Evolutionary conservation across 2,329 filamentous ascomycete genomes (phyloP), one percentile per base, ranked within the genome.

Genomic region (Alternaria postmessia): DNA sequence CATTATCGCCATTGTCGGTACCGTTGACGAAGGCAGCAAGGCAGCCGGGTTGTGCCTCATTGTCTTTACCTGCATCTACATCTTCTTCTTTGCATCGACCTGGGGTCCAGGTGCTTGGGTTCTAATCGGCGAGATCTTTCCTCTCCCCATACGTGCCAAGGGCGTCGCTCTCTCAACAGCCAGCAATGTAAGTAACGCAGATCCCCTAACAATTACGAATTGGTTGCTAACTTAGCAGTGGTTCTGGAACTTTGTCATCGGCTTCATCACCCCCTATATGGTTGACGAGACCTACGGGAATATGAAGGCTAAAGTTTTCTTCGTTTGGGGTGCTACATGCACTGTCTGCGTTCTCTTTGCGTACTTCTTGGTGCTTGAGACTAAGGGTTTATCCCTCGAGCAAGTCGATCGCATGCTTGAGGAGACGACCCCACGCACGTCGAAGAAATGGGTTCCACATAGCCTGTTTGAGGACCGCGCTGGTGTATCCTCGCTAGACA

Each of bases 91-190:
- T 78, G 93, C 93, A 61, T 89, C 87, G 59, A 96, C 93, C 65
- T 96, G 92, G 93, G 93, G 93, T 54, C 92, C 92, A 7, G 90
- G 84, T 57, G 85, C 85, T 26, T 88, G 86, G 86, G 83, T 85
- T 57, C 86, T 96, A 69, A 94, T 95, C 73, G 93, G 93, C 76
- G 93, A 97, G 83, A 91, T 95, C 80, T 96, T 91, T 87, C 92
- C 93, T 59, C 87, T 96, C 54, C 92, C 91, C 63, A 94, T 96
- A 80, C 91, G 93, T 73, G 91, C 93, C 41, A 91, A 92, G 68
- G 93, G 93, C 82, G 92, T 96, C 61, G 92, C 87, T 71, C 86
- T 96, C 44, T 94, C 92, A 41, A 96, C 93, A 8, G 91, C 93
- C 62, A 93, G 89, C 76, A 96, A 96, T 87, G 52, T 51, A 47